Evolutionary conservation across 768 basidiomycete genomes (phyloP).

Genomic region (Termitomyces sp.): DNA sequence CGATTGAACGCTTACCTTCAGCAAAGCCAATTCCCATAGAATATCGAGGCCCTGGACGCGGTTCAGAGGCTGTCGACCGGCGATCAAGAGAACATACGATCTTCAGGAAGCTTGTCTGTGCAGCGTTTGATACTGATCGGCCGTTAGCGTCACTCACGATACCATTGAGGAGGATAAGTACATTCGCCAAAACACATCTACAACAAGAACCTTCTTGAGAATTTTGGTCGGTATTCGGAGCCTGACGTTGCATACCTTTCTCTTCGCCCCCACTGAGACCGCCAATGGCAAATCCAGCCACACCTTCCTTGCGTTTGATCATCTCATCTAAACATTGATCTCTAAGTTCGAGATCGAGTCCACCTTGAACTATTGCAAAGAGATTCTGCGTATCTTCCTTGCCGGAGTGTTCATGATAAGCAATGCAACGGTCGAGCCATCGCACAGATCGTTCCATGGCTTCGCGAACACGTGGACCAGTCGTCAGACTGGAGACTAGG

Average conservation of each 20-base stretch:
- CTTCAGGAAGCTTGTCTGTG: conserved; percentile 69
- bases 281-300: conserved; percentile 90
- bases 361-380: conserved; percentile 91
- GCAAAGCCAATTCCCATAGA: conserved; percentile 93
- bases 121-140: conserved; percentile 71
- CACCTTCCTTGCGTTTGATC: conserved; percentile 65
- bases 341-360: conserved; percentile 65
- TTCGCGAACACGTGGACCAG: conserved; percentile 78
- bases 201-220: not conserved
- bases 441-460: conserved; percentile 86
- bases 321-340: conserved; percentile 79
- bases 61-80: conserved; percentile 9
- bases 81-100: conserved; percentile 45
- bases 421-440: conserved; percentile 88
- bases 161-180: conserved; percentile 28
- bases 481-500: conserved; percentile 73
- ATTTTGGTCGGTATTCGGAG: not conserved
- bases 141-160: not conserved
- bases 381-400: conserved; percentile 68
- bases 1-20: conserved; percentile 53
- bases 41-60: conserved; percentile 69
- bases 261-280: conserved; percentile 90
- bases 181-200: conserved; percentile 86
- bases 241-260: conserved; percentile 52
- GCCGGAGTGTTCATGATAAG: conserved; percentile 65